Evolutionary conservation across 768 basidiomycete species (phyloP), one percentile per base, ranked within the genome.

Genomic region (Dioszegia crocea): DNA sequence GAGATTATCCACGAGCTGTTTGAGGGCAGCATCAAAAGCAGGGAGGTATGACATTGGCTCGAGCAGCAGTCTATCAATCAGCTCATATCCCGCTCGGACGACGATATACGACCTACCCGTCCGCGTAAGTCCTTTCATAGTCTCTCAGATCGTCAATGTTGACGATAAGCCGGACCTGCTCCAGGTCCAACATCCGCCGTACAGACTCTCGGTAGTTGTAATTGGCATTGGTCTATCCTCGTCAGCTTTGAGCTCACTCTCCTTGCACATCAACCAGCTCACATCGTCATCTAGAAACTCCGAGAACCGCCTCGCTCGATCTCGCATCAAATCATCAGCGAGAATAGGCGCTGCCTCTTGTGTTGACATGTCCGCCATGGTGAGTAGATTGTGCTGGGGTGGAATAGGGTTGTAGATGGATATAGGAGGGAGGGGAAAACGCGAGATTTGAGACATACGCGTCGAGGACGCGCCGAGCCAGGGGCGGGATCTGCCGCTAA

Each of bases 81-180:
- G 63, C 31, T 41, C 21, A 4, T 5, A 6, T 27, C 3, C 38
- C 24, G 4, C 31, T n/a, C 29, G 1, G 24, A n/a, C 14, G 4
- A 31, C 24, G 14, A n/a, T 33, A 6, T 5, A 3, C 30, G 8
- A 72, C 80, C 40, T 21, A 80, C 80, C 80, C 80, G 55, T 91
- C 87, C 4, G 89, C 86, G 57, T 85, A 88, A 62, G 89, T 86
- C 73, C 92, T 85, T 76, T 89, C 85, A 77, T 90, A 89, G 78
- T 91, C 90, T 79, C 94, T 87, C 69, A 98, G 79, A 79, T 98
- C 91, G 77, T 98, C 93, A 67, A 98, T 83, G 77, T 96, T 98
- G 76, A 99, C 85, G 68, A 93, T 85, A 70, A 98, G 86, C 76
- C 96, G 85, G 71, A 89, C 86, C 73, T 87, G 85, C 69, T 88